Conservation (phyloP, 108 stramenopile genomes). For the Fistulifera pelliculosa region DNA sequence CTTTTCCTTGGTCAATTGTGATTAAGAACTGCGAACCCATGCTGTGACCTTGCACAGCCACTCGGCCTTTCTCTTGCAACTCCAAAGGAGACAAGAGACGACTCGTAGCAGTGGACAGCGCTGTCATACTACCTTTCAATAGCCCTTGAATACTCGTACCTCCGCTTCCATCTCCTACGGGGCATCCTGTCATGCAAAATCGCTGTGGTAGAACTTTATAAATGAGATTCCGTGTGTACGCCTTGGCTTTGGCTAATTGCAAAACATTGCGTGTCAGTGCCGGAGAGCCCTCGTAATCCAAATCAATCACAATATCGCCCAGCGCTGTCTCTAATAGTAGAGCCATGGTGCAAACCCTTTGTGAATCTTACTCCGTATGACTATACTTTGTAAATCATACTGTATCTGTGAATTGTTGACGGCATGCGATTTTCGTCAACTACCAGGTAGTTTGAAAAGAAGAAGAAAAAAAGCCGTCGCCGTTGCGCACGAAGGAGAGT, state of each 20-base stretch:
- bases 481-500: too few species aligned
- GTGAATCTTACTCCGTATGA: too few species aligned
- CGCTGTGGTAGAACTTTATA: slow-evolving; percentile 63
- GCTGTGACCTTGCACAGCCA: slow-evolving; percentile 56
- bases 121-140: slow-evolving; percentile 14
- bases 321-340: slow-evolving; percentile 76
- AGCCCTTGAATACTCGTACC: slow-evolving; percentile 83
- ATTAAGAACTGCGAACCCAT: slow-evolving; percentile 94
- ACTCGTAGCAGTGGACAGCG: slow-evolving; percentile 1
- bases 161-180: slow-evolving; percentile 88
- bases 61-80: slow-evolving; percentile 51
- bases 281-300: slow-evolving; percentile 76
- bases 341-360: slow-evolving; percentile 36
- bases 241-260: slow-evolving; percentile 71
- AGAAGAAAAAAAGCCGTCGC: too few species aligned
- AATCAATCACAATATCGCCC: slow-evolving; percentile 78
- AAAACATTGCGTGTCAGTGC: slow-evolving; percentile 65
- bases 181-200: slow-evolving; percentile 83
- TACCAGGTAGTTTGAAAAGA: too few species aligned
- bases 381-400: too few species aligned
- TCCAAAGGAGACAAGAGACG: background rate
- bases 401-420: too few species aligned
- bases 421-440: too few species aligned
- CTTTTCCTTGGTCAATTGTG: slow-evolving; percentile 61
- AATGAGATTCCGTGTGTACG: slow-evolving; percentile 64